Conservation (phyloP, 176 grass and related monocot genomes). For the Hsuehochloa calcarea region DNA sequence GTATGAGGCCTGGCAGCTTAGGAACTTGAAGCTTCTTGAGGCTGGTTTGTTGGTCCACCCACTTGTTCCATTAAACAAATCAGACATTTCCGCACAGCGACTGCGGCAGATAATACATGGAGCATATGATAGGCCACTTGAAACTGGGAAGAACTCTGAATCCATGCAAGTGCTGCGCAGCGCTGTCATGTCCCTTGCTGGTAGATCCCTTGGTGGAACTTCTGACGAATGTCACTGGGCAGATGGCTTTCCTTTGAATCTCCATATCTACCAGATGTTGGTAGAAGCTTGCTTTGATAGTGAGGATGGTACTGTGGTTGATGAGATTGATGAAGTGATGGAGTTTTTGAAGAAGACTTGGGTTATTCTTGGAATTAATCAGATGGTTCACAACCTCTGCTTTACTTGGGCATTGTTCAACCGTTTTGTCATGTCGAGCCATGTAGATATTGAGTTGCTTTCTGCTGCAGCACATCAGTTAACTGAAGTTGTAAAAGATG, state of each 20-base stretch:
- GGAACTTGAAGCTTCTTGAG: conserved; percentile 86
- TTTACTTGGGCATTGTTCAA: conserved; percentile 84
- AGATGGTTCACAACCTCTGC: conserved; percentile 74
- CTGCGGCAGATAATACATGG: conserved; percentile 56
- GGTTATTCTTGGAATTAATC: no score
- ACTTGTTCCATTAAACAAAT: conserved; percentile 59
- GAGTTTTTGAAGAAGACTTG: conserved; percentile 70
- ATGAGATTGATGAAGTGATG: conserved; percentile 78
- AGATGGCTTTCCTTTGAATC: conserved; percentile 88
- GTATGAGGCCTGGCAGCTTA: conserved; percentile 58
- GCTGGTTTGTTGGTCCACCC: conserved; percentile 76
- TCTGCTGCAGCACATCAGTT: conserved; percentile 56
- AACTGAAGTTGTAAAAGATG: conserved; percentile 72
- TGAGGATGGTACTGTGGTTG: conserved; percentile 54
- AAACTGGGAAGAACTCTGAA: conserved; percentile 66
- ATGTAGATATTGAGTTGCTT: conserved; percentile 62
- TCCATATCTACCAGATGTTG: conserved; percentile 77
- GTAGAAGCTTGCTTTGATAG: conserved; percentile 79
- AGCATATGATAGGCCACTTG: conserved; percentile 48
- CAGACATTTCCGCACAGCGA: conserved; percentile 52
- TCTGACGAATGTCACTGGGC: conserved; percentile 76
- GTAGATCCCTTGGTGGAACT: conserved; percentile 50
- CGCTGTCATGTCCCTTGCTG: conserved; percentile 53
- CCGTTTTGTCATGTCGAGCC: conserved; percentile 54
- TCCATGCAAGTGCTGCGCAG: conserved; percentile 59